These are phyloP conservation scores for Bocquillonia castaneifolia DNA, from an alignment of 441 rosid genomes.

Conservation along the genomic window DNA sequence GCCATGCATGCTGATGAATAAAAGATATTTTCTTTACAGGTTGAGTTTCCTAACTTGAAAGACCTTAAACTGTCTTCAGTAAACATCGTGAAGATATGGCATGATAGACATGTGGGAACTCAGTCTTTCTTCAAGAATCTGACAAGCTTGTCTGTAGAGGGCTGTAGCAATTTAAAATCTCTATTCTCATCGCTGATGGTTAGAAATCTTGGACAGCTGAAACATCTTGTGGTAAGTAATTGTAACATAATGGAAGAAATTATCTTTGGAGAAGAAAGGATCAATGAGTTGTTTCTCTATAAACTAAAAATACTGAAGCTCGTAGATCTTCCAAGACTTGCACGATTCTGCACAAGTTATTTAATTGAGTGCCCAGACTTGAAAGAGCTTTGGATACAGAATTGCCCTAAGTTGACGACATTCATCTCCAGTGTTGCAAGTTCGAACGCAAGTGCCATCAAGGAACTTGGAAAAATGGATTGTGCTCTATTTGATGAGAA, in stretches of 20 bases:
- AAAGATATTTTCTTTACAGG: neutral
- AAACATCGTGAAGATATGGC: neutral
- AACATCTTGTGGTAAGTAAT: neutral
- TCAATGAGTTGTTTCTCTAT: neutral
- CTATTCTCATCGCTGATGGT: conserved; percentile 8
- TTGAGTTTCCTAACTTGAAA: neutral
- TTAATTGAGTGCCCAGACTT: conserved; percentile 10
- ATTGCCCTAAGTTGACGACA: neutral
- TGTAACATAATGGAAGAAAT: conserved; percentile 12
- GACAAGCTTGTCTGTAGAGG: neutral
- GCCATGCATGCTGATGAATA: too few relatives aligned
- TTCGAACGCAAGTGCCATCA: neutral
- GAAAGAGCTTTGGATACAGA: neutral
- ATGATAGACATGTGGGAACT: neutral
- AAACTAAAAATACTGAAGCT: neutral
- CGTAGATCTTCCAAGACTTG: conserved; percentile 12
- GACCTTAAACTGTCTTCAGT: neutral
- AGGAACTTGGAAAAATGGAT: neutral
- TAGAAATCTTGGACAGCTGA: conserved; percentile 1
- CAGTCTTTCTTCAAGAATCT: neutral
- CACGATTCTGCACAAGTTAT: neutral
- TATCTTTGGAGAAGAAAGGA: neutral
- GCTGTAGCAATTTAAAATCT: conserved; percentile 1
- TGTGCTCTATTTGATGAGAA: neutral
- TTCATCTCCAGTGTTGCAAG: conserved; percentile 1